Percentiles rank a stretch among this genome's conserved stretches.
These are phyloP conservation scores for Hemisphaericaspora xylofermentans DNA, from an alignment of 1,139 yeast species.

Conservation along the genomic window DNA sequence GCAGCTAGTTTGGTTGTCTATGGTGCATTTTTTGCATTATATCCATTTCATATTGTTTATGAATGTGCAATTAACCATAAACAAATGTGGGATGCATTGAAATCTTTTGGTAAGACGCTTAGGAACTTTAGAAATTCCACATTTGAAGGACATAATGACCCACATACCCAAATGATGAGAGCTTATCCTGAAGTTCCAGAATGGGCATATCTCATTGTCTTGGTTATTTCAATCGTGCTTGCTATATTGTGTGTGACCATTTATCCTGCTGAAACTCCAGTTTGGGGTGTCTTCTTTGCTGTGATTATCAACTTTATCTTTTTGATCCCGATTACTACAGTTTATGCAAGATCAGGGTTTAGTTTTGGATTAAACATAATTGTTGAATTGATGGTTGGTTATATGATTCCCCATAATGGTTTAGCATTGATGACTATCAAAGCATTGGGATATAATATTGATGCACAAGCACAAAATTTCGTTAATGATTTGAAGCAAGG, in stretches of 20 bases:
- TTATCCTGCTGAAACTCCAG: constrained; percentile 51
- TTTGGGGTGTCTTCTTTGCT: constrained; percentile 60
- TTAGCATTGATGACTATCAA: constrained; percentile 57
- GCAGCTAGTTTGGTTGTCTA: constrained; percentile 47
- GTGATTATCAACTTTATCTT: constrained; percentile 54
- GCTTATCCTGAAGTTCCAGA: constrained; percentile 63
- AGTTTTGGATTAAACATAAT: constrained; percentile 54
- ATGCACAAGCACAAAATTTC: constrained; percentile 57
- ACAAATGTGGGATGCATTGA: constrained; percentile 16
- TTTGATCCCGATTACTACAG: constrained; percentile 51
- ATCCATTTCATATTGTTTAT: constrained; percentile 56
- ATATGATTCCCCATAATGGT: constrained; percentile 63
- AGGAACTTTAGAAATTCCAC: constrained; percentile 14
- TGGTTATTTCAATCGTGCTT: constrained; percentile 48
- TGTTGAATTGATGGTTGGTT: constrained; percentile 60
- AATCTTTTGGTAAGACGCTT: constrained; percentile 9
- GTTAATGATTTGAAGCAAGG: constrained; percentile 56
- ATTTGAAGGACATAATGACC: constrained; percentile 37
- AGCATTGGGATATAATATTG: constrained; percentile 58
- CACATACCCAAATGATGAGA: constrained; percentile 57
- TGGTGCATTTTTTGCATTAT: constrained; percentile 57
- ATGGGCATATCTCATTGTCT: constrained; percentile 52
- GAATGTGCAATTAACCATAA: constrained; percentile 31
- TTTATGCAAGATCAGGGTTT: constrained; percentile 53
- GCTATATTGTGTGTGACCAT: constrained; percentile 49